Percentiles rank a stretch among this genome's conserved stretches.
Evolutionary conservation across 805 yeast species (phyloP).

Genomic region (Saturnispora halmiae): DNA sequence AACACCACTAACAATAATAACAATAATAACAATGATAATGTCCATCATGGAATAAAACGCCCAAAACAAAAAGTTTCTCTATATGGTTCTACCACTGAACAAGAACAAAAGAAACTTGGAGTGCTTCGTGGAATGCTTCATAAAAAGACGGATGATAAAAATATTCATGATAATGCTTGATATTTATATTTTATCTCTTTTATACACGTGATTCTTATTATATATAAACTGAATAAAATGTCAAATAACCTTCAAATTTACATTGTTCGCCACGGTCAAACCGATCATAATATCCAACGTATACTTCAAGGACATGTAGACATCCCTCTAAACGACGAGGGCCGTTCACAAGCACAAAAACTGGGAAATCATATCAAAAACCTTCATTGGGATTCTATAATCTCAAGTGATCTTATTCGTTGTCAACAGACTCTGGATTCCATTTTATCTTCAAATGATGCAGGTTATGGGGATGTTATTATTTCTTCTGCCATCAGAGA

Average conservation of each 20-base stretch:
- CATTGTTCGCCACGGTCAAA: constrained; percentile 77
- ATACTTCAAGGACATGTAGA: constrained; percentile 76
- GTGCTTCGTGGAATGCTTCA: neutral
- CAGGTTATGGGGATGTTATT: constrained; percentile 18
- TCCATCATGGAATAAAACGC: neutral
- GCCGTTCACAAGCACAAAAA: constrained; percentile 48
- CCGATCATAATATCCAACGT: constrained; percentile 58
- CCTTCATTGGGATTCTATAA: constrained; percentile 36
- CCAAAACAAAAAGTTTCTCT: neutral
- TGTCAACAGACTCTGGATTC: constrained; percentile 60
- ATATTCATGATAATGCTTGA: too few species aligned
- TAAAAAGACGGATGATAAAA: too few species aligned
- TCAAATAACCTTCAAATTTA: constrained; percentile 33
- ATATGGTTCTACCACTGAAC: neutral
- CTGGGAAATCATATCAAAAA: constrained; percentile 40
- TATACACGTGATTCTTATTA: too few species aligned
- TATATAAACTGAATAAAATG: too few species aligned
- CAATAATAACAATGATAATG: neutral
- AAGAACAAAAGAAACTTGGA: neutral
- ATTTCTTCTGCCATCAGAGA: constrained; percentile 44
- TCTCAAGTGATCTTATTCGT: constrained; percentile 47
- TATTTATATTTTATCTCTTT: too few species aligned
- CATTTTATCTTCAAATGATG: too few species aligned
- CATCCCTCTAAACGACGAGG: constrained; percentile 52
- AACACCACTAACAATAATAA: neutral